phyloP scores from a whole-genome alignment of 805 yeast genomes.

The Wickerhamomyces xylosicus region DNA sequence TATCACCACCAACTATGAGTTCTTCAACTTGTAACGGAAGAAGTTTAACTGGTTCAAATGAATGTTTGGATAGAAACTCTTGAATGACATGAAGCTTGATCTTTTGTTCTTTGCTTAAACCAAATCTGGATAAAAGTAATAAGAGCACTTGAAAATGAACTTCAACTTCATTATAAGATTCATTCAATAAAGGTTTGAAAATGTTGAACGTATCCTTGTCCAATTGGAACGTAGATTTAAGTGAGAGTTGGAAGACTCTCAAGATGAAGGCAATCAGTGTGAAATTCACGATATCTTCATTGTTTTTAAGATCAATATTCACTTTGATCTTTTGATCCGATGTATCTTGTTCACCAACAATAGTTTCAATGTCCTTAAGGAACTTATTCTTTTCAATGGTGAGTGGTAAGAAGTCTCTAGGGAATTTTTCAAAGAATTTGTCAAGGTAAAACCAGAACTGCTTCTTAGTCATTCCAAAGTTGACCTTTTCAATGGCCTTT shows the following conservation, averaged over 20 bases:
- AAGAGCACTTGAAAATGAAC: constrained; percentile 9
- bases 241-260: constrained; percentile 12
- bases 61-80: constrained; percentile 3
- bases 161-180: constrained; percentile 10
- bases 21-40: no score
- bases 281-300: constrained; percentile 7
- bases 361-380: constrained; percentile 25
- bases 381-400: constrained; percentile 41
- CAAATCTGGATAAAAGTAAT: constrained; percentile 3
- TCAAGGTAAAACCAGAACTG: constrained; percentile 48
- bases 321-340: constrained; percentile 19
- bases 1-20: no score
- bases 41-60: constrained; percentile 3
- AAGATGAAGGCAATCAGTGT: constrained; percentile 9
- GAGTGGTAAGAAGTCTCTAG: constrained; percentile 49
- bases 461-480: constrained; percentile 37
- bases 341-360: constrained; percentile 31
- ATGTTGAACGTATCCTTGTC: constrained; percentile 8
- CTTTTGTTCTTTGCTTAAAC: constrained; percentile 3
- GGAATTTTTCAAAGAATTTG: constrained; percentile 32
- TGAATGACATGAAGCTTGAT: constrained; percentile 8
- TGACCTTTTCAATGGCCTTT: constrained; percentile 23
- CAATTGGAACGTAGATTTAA: constrained; percentile 6
- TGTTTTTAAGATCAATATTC: constrained; percentile 12
- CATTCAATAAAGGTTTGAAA: constrained; percentile 5